Base-by-base conservation (phyloP, 805 yeast species). In the Candida easanensis region DNA sequence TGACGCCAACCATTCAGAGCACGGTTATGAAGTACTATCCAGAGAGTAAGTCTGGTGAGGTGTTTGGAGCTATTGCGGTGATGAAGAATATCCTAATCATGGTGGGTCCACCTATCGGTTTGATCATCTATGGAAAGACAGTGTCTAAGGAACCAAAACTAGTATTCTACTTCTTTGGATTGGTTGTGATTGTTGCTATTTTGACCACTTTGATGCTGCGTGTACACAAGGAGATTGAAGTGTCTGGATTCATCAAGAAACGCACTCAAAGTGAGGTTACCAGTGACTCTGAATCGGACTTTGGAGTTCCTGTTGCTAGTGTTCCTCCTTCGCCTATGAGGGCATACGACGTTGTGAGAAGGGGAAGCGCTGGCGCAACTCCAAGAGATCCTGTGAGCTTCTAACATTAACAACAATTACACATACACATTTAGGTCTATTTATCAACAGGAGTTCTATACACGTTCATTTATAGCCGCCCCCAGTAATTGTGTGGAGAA, bases 61-160 rank as follows among this genome's bases (percentile, higher is more conserved):
- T 82, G 15, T 84, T 83, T 63, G 89, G 91, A 9, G 88, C 83
- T 0, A 60, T 84, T 34, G 77, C 88, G 0, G 58, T 84, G 38
- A 57, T 82, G 15, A 77, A 79, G 56, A 81, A 78, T 49, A 38
- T 74, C 0, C 60, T 74, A 4, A 61, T 66, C 45, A 63, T 82
- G 46, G 43, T 73, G 8, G 63, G 71, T 1, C 88, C 91, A 0
- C 61, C 79, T 5, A 15, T 66, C 0, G 59, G 76, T 25, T 60
- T 82, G 15, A 61, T 65, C 2, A 41, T 80, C 19, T 84, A 83
- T 50, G 68, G 76, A 0, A 39, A 53, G 2, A 71, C 78, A 0
- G 64, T 76, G 14, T 53, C 63, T 2, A 44, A 41, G n/a, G 51
- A 56, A 9, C 77, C 80, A 2, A 61, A 58, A 32, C 30, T 64